Conservation (phyloP, 1,284 basidiomycete species). For the Sporisorium reilianum region DNA sequence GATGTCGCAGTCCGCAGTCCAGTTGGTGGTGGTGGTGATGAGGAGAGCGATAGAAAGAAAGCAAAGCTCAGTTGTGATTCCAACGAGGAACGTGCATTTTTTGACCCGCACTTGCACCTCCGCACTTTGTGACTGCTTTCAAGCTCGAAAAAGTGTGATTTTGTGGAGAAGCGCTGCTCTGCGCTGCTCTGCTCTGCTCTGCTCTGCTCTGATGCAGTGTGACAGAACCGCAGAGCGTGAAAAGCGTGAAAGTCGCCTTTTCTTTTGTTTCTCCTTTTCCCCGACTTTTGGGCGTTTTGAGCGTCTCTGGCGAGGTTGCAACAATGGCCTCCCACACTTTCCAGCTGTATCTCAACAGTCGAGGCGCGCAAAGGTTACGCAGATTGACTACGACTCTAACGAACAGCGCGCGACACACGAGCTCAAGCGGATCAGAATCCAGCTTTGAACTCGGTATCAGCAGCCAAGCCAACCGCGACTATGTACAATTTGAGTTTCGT, state of each 20-base stretch:
- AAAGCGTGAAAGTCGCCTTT: conserved; percentile 7
- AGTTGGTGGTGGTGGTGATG: conserved; percentile 5
- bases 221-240: neutral
- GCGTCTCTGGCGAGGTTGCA: neutral
- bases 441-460: neutral
- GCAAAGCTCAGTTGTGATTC: neutral
- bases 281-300: neutral
- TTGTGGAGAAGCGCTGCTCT: conserved; percentile 7
- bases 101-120: neutral
- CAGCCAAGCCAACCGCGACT: neutral
- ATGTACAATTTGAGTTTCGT: neutral
- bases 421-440: neutral
- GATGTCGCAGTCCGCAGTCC: neutral
- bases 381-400: neutral
- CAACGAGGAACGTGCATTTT: neutral
- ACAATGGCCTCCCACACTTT: neutral
- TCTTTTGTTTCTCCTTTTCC: neutral
- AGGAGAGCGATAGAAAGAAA: neutral
- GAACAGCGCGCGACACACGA: neutral
- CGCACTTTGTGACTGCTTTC: no score
- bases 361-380: neutral
- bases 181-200: neutral
- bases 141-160: conserved; percentile 3
- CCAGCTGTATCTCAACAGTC: no score
- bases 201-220: neutral